These are phyloP conservation scores for Pythium scleroteichum DNA, from an alignment of 352 stramenopile genomes.

Conservation along the genomic window DNA sequence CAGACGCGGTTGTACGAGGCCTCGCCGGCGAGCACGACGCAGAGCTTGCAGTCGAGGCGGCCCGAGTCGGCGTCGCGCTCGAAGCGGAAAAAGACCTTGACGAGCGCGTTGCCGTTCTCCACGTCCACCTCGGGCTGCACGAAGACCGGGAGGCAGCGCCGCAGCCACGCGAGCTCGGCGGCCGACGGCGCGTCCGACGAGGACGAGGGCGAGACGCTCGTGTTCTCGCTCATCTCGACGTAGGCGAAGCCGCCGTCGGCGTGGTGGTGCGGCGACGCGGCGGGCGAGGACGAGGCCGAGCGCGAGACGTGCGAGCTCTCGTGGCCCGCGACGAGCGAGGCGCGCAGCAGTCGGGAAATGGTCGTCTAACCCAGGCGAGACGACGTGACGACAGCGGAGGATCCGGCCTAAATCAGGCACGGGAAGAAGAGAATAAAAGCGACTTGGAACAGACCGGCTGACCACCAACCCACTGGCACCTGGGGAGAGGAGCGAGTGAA, in stretches of 20 bases:
- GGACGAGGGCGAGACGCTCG: slow-evolving; percentile 22
- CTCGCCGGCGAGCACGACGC: slow-evolving; percentile 79
- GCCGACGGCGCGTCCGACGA: slow-evolving; percentile 20
- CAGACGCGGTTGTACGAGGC: slow-evolving; percentile 83
- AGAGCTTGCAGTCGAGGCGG: slow-evolving; percentile 73
- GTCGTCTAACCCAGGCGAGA: slow-evolving; percentile 4
- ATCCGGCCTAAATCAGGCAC: slow-evolving; percentile 15
- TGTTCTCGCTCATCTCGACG: slow-evolving; percentile 50
- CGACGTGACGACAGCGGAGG: not conserved
- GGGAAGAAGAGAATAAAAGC: not conserved
- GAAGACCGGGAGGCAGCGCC: slow-evolving; percentile 79
- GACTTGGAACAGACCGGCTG: too few relatives aligned
- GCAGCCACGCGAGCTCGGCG: slow-evolving; percentile 72
- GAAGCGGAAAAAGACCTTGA: slow-evolving; percentile 85
- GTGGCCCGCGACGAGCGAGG: slow-evolving; percentile 23
- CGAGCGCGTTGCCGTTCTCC: slow-evolving; percentile 74
- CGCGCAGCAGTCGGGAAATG: slow-evolving; percentile 24
- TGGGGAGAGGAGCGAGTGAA: not conserved
- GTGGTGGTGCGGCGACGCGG: slow-evolving; percentile 7
- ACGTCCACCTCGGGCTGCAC: slow-evolving; percentile 85
- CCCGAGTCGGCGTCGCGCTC: slow-evolving; percentile 55
- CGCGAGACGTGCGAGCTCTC: slow-evolving; percentile 26
- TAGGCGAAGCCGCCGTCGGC: slow-evolving; percentile 19
- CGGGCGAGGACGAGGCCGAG: slow-evolving; percentile 27
- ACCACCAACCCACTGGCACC: too few relatives aligned